phyloP scores from a whole-genome alignment of 2,329 filamentous ascomycete species.

The Tolypocladium cylindrosporum region DNA sequence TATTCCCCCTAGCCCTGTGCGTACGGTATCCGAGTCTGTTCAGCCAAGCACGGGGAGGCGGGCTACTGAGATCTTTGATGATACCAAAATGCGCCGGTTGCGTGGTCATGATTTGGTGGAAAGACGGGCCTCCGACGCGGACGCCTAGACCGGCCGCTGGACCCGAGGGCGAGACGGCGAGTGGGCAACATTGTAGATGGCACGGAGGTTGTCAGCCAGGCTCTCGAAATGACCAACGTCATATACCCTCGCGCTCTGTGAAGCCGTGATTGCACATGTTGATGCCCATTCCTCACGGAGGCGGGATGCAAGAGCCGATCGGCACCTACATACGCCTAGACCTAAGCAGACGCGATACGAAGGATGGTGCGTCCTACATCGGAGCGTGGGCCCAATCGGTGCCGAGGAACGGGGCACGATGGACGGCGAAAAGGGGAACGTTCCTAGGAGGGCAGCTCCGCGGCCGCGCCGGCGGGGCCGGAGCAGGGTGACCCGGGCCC shows the following conservation, averaged over 20 bases:
- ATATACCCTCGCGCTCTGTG: too few relatives aligned
- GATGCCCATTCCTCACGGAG: neutral
- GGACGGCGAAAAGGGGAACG: neutral
- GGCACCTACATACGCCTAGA: neutral
- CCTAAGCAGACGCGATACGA: neutral
- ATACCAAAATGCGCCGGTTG: neutral
- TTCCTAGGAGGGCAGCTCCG: neutral
- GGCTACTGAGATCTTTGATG: neutral
- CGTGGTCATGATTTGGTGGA: neutral
- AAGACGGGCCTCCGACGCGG: neutral
- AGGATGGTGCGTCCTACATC: neutral
- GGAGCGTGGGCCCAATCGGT: neutral
- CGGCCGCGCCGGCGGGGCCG: neutral
- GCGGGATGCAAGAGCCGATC: neutral
- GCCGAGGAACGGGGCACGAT: neutral
- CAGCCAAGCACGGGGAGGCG: neutral
- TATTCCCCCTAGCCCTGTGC: neutral
- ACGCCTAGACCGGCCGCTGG: neutral
- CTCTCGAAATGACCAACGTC: neutral
- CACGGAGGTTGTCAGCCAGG: neutral
- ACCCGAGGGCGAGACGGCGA: neutral
- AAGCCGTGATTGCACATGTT: neutral
- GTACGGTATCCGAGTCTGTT: neutral
- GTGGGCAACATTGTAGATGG: neutral
- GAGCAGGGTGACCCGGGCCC: neutral